A percentile compares a stretch with the other conserved stretches of the same genome.
Evolutionary conservation across 495 filamentous ascomycete genomes (phyloP).

Genomic region (Penicillium pancosmium): DNA sequence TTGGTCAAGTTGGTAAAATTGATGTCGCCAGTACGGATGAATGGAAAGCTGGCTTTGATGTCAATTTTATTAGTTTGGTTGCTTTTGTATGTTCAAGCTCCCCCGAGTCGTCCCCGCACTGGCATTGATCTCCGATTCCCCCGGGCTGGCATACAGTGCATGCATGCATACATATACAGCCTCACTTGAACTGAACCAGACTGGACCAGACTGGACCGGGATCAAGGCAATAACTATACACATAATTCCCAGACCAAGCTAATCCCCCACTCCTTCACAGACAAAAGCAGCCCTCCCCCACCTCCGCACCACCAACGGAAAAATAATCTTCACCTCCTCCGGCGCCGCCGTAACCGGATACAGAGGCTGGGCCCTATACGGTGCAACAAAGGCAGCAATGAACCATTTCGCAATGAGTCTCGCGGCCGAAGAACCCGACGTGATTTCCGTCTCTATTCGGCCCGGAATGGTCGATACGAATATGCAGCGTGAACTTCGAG

Average conservation of each 20-base stretch:
- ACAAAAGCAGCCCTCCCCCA: constrained; percentile 72
- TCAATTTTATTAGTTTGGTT: constrained; percentile 82
- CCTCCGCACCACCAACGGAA: constrained; percentile 68
- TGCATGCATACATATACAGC: no score
- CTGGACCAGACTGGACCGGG: no score
- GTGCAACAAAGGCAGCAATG: constrained; percentile 83
- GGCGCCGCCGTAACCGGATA: constrained; percentile 72
- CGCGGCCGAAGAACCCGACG: constrained; percentile 75
- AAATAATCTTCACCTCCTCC: constrained; percentile 74
- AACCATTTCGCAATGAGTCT: constrained; percentile 79
- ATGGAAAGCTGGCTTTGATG: constrained; percentile 77
- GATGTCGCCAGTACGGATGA: constrained; percentile 63
- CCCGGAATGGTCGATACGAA: constrained; percentile 91
- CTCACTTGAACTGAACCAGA: no score
- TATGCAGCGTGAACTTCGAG: constrained; percentile 85
- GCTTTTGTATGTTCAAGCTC: constrained; percentile 63
- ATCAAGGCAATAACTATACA: no score
- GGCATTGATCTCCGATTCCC: no score
- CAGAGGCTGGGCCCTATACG: constrained; percentile 77
- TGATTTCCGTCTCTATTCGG: constrained; percentile 70
- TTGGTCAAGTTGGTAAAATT: constrained; percentile 77
- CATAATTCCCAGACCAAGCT: no score
- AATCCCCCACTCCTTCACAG: constrained; percentile 40
- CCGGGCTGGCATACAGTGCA: no score
- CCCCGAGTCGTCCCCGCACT: neutral